These are phyloP conservation scores for Viola pubescens DNA, from an alignment of 441 rosid species.

Conservation along the genomic window DNA sequence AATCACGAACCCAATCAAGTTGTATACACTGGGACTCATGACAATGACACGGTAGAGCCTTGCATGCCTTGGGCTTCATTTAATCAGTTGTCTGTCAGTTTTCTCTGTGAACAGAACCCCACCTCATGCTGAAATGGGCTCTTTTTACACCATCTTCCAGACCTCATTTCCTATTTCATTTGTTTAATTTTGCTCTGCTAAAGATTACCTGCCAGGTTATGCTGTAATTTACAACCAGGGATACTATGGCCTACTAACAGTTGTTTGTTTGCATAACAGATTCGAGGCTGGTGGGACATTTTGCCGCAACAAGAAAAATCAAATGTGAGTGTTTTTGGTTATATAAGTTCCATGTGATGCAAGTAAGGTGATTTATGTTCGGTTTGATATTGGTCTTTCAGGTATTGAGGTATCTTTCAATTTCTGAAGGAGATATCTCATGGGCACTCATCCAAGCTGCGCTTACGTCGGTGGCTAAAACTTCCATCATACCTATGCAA, in stretches of 20 bases:
- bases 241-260: slow-evolving; percentile 9
- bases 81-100: neutral
- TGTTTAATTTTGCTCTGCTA: too few species aligned
- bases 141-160: too few species aligned
- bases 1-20: slow-evolving; percentile 88
- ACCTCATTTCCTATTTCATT: too few species aligned
- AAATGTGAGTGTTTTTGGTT: slow-evolving; percentile 41
- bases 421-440: slow-evolving; percentile 45
- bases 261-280: slow-evolving; percentile 32
- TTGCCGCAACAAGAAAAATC: slow-evolving; percentile 55
- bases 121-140: too few species aligned
- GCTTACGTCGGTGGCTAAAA: slow-evolving; percentile 69
- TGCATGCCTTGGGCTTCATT: slow-evolving; percentile 1
- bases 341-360: neutral
- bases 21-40: slow-evolving; percentile 95
- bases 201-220: too few species aligned
- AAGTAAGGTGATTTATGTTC: neutral
- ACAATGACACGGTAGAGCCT: slow-evolving; percentile 75
- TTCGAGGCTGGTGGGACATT: slow-evolving; percentile 78
- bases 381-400: slow-evolving; percentile 17
- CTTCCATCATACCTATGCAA: slow-evolving; percentile 82
- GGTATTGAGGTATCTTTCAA: slow-evolving; percentile 62
- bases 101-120: neutral
- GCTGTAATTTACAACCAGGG: neutral
- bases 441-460: slow-evolving; percentile 67